Conservation (phyloP, 345 rosid genomes). For the Brassica carinata region DNA sequence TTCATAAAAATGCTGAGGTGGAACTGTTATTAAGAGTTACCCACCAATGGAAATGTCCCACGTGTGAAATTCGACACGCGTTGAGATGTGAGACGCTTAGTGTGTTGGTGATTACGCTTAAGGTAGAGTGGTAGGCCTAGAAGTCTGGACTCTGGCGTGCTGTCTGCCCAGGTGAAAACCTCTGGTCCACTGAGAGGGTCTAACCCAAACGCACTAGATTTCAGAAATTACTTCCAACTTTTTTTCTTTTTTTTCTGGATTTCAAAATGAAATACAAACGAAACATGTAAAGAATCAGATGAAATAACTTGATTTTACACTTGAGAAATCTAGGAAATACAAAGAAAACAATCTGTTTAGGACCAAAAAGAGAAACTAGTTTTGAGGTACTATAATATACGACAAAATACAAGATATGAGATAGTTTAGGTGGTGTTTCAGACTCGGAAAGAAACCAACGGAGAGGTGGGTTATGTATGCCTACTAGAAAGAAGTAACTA, state of each 20-base stretch:
- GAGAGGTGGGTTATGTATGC: slow-evolving; percentile 36
- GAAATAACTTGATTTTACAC: slow-evolving; percentile 32
- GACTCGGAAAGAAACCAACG: slow-evolving; percentile 22
- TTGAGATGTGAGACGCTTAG: slow-evolving; percentile 25
- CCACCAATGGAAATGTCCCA: slow-evolving; percentile 21
- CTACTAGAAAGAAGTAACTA: slow-evolving; percentile 35
- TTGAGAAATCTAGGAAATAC: slow-evolving; percentile 26
- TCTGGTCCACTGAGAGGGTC: not conserved
- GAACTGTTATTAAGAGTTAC: slow-evolving; percentile 1
- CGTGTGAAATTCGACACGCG: slow-evolving; percentile 28
- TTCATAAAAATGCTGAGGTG: slow-evolving; percentile 23
- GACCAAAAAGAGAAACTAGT: slow-evolving; percentile 10
- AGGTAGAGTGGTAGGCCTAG: slow-evolving; percentile 2
- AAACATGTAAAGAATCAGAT: not conserved
- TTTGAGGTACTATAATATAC: slow-evolving; percentile 32
- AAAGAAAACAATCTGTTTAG: not conserved
- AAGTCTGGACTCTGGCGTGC: slow-evolving; percentile 31
- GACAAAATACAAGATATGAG: slow-evolving; percentile 28
- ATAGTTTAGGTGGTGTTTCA: slow-evolving; percentile 27
- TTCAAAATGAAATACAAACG: slow-evolving; percentile 18
- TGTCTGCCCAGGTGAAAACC: slow-evolving; percentile 14
- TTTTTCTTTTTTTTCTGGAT: not conserved
- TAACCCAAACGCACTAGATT: not conserved
- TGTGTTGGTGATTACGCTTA: slow-evolving; percentile 38
- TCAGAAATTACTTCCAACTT: not conserved